phyloP scores from a whole-genome alignment of 2,329 filamentous ascomycete genomes.

The Esteya vermicola region DNA sequence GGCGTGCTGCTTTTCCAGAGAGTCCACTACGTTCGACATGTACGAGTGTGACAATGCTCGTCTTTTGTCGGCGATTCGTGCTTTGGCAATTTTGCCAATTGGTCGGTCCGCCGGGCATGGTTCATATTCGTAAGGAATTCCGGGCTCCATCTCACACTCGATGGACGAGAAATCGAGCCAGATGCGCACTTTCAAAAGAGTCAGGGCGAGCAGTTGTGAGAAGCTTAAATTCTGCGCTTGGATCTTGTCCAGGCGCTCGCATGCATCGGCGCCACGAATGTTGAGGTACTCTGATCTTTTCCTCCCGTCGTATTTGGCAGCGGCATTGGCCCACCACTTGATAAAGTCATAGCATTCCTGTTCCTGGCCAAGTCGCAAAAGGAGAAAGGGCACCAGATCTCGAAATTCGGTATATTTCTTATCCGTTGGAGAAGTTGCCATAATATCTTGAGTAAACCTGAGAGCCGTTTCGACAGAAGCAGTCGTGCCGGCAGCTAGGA shows the following conservation, averaged over 20 bases:
- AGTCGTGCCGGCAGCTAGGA: no score
- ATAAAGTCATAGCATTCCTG: conserved; percentile 29
- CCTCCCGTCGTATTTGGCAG: conserved; percentile 14
- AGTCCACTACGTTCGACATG: no score
- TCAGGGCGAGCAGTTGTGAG: conserved; percentile 10
- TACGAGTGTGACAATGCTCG: no score
- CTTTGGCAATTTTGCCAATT: no score
- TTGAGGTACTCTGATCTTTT: conserved; percentile 17
- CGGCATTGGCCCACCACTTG: conserved; percentile 26
- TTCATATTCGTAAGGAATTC: no score
- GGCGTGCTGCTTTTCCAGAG: no score
- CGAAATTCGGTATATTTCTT: conserved; percentile 8
- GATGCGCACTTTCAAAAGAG: conserved; percentile 11
- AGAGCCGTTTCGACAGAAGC: neutral
- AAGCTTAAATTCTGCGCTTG: neutral
- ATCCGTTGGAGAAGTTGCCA: conserved; percentile 7
- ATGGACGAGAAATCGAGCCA: conserved; percentile 8
- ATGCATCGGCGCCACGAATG: conserved; percentile 21
- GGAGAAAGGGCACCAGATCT: conserved; percentile 9
- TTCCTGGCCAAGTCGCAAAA: conserved; percentile 17
- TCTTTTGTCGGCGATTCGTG: no score
- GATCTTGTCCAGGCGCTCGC: conserved; percentile 18
- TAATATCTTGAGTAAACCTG: conserved; percentile 5
- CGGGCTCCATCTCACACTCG: no score
- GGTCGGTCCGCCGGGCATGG: no score